Conservation (phyloP, 2,329 filamentous ascomycete genomes). For the Verticillium isaacii region DNA sequence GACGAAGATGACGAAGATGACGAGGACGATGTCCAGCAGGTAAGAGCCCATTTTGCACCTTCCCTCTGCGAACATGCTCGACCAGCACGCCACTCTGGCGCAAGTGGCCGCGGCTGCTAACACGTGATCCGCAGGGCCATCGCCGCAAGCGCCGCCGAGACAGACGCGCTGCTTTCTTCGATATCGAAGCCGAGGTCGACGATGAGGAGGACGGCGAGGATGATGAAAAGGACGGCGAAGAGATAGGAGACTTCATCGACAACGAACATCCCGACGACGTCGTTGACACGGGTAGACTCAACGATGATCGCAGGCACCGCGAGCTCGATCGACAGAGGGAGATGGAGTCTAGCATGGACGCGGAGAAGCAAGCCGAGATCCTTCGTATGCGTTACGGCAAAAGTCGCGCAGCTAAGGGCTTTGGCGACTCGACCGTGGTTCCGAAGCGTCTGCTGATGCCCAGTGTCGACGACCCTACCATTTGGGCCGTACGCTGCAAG, state of each 20-base stretch:
- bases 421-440: conserved; percentile 69
- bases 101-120: not conserved
- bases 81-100: not conserved
- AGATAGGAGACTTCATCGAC: conserved; percentile 78
- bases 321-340: conserved; percentile 92
- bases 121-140: conserved; percentile 41
- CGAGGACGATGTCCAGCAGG: conserved; percentile 64
- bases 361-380: conserved; percentile 85
- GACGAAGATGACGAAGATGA: conserved; percentile 64
- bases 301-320: conserved; percentile 87
- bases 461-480: conserved; percentile 90
- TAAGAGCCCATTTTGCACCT: conserved; percentile 20
- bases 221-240: conserved; percentile 83
- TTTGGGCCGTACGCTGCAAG: conserved; percentile 91
- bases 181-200: conserved; percentile 97
- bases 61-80: not conserved
- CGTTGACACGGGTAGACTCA: conserved; percentile 71
- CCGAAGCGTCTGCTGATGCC: conserved; percentile 84
- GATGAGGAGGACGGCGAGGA: conserved; percentile 87
- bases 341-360: conserved; percentile 80
- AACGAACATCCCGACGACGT: conserved; percentile 89
- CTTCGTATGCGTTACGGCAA: conserved; percentile 86
- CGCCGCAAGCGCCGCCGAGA: conserved; percentile 79
- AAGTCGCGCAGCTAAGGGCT: conserved; percentile 59
- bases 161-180: conserved; percentile 81